Evolutionary conservation across 1,284 basidiomycete genomes (phyloP).

Genomic region (Golubevia sp.): DNA sequence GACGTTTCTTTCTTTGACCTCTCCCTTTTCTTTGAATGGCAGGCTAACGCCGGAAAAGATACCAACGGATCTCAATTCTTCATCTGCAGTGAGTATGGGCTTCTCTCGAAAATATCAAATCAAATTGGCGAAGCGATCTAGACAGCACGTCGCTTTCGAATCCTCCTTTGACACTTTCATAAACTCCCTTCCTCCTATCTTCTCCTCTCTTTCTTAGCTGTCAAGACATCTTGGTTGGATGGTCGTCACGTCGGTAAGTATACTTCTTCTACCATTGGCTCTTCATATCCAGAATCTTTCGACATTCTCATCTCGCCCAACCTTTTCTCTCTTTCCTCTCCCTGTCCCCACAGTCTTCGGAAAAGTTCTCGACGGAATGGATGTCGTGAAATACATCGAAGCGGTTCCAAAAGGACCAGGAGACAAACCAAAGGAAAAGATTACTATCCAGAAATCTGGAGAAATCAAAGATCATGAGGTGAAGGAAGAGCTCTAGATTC

Average conservation of each 20-base stretch:
- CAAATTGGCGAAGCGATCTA: too few relatives aligned
- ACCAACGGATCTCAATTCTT: too few relatives aligned
- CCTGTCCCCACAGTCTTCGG: not conserved
- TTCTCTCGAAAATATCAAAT: too few relatives aligned
- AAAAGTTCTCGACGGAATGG: too few relatives aligned
- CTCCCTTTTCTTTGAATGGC: too few relatives aligned
- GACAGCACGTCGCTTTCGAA: too few relatives aligned
- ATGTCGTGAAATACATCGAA: not conserved
- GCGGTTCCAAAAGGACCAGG: not conserved
- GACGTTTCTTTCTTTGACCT: too few relatives aligned
- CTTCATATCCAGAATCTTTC: too few relatives aligned
- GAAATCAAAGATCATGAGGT: not conserved
- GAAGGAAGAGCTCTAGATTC: not conserved
- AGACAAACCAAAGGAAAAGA: not conserved
- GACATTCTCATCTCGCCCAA: not conserved
- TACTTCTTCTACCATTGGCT: not conserved
- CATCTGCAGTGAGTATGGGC: too few relatives aligned
- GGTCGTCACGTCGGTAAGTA: not conserved
- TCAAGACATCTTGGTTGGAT: too few relatives aligned
- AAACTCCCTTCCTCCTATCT: too few relatives aligned
- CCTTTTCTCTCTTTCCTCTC: not conserved
- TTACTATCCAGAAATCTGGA: not conserved
- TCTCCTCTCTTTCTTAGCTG: not conserved
- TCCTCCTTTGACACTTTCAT: too few relatives aligned
- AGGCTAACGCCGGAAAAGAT: not conserved